A percentile compares a stretch with the other conserved stretches of the same genome.
Conservation (phyloP, 495 filamentous ascomycete genomes). For the Neurospora sp. region DNA sequence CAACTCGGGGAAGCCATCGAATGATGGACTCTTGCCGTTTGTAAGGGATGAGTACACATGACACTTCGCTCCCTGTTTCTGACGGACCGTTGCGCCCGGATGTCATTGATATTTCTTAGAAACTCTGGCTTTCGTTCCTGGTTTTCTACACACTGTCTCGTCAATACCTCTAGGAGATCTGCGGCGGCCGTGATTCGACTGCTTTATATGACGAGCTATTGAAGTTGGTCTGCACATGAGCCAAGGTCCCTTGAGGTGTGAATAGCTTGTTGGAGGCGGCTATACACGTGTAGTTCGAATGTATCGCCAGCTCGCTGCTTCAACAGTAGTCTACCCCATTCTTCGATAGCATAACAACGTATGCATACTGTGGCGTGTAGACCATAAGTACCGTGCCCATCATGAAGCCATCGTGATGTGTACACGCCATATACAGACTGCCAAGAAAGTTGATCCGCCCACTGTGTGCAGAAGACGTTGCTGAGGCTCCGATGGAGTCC, state of each 20-base stretch:
- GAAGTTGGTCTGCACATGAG: background rate
- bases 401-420: background rate
- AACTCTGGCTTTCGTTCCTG: background rate
- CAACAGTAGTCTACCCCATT: background rate
- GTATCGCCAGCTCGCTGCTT: background rate
- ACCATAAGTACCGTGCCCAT: background rate
- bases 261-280: background rate
- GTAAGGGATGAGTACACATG: background rate
- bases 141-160: background rate
- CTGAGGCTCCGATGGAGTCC: background rate
- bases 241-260: background rate
- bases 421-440: background rate
- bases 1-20: background rate
- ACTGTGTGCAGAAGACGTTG: background rate
- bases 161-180: background rate
- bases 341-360: background rate
- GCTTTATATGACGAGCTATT: background rate
- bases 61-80: background rate
- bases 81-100: background rate
- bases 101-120: background rate
- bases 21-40: background rate
- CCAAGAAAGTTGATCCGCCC: background rate
- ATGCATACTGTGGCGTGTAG: background rate
- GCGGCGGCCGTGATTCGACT: background rate
- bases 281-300: background rate